Evolutionary conservation across 495 filamentous ascomycete species (phyloP), one percentile per base, ranked within the genome.

Genomic region (Choiromyces venosus): DNA sequence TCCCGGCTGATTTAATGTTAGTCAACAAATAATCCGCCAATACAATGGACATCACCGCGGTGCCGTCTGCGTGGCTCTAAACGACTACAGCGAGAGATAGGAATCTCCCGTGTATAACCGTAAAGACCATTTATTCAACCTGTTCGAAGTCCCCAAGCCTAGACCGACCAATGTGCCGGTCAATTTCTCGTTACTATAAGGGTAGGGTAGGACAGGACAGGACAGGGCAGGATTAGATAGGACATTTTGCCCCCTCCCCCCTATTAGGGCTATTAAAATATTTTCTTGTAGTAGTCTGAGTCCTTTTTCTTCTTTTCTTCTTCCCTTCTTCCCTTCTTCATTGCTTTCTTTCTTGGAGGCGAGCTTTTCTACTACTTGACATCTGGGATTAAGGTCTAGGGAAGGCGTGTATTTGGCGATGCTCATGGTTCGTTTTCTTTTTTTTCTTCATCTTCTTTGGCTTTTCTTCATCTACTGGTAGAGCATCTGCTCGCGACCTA

Each of bases 21-120:
- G 86, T 71, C 92, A 97, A 79, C 89, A 89, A 69, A 93, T 98
- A 73, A 99, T 99, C 80, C 87, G 95, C 66, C 95, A 99, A 83
- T 99, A 99, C 82, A 98, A 96, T 83, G 95, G 95, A 35, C 95
- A 99, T 83, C 95, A 99, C 82, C 88, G 95, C 36, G 95, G 95
- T 37, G 91, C 93, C 4, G 94, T 98, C 1, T 98, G 95, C 83
- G 95, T 99, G 69, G 95, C 95, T 38, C 85, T 99, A 69, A 99
- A 99, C 82, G 95, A 99, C 83, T 97, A 97, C 81, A 95, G 92
- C 19, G 94, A 97, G 84, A 84, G 79, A 64, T 80, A 75, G 71
- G 36, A 29, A 36, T 21, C 29, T n/a, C 52, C 25, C 52, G 25
- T 4, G 14, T 29, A 29, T 33, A 29, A 33, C 52, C 25, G 12